Percentiles rank a stretch among this genome's conserved stretches.
Conservation (phyloP, 2,329 filamentous ascomycete species). For the Aspergillus texensis region DNA sequence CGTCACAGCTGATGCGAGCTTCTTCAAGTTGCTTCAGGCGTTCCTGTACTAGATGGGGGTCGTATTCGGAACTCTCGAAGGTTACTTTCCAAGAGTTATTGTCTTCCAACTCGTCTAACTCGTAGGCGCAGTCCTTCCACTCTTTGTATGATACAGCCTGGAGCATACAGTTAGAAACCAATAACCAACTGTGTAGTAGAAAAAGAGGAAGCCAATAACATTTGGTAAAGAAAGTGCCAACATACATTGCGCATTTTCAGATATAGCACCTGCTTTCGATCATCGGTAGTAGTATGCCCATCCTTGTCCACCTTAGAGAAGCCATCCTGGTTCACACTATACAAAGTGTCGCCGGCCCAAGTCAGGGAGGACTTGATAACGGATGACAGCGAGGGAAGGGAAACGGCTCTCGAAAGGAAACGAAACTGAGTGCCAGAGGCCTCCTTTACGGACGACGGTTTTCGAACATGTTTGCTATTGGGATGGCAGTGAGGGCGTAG, state of each 20-base stretch:
- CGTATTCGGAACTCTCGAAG: slow-evolving; percentile 68
- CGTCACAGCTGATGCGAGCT: slow-evolving; percentile 71
- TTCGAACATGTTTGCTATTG: slow-evolving; percentile 20
- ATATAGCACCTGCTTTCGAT: slow-evolving; percentile 65
- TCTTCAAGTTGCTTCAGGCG: slow-evolving; percentile 75
- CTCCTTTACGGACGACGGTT: slow-evolving; percentile 8
- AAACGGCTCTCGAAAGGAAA: slow-evolving; percentile 30
- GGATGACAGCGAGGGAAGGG: slow-evolving; percentile 37
- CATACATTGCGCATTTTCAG: slow-evolving; percentile 67
- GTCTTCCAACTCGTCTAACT: slow-evolving; percentile 77
- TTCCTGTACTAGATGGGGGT: slow-evolving; percentile 67
- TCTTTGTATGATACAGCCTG: slow-evolving; percentile 70
- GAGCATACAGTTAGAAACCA: background rate
- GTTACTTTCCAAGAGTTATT: slow-evolving; percentile 81
- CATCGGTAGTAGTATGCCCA: slow-evolving; percentile 52
- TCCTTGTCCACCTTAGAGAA: slow-evolving; percentile 55
- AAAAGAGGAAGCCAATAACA: background rate
- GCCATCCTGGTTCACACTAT: slow-evolving; percentile 53
- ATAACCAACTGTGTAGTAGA: too few species aligned
- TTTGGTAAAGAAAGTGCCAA: slow-evolving; percentile 16
- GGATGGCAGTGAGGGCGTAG: slow-evolving; percentile 24
- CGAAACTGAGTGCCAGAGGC: slow-evolving; percentile 12
- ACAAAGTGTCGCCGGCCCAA: slow-evolving; percentile 39
- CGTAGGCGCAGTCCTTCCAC: slow-evolving; percentile 74
- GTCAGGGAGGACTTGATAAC: slow-evolving; percentile 37